Percentiles rank a stretch among this genome's conserved stretches.
phyloP scores from a whole-genome alignment of 768 basidiomycete species.

The Hygrocybe punicea region DNA sequence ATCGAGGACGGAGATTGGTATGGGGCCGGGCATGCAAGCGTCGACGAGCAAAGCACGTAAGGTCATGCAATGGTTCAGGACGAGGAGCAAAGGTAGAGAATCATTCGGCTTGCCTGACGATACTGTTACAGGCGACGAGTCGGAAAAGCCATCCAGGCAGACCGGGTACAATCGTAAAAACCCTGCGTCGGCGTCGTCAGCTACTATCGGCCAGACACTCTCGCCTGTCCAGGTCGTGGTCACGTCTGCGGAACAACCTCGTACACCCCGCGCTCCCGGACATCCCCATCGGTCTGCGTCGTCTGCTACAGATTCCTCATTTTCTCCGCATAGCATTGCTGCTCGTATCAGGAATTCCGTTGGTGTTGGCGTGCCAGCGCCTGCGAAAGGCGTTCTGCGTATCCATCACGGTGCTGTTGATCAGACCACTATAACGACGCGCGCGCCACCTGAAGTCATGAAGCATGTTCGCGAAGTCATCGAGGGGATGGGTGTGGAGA shows the following conservation, averaged over 20 bases:
- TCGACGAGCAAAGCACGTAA: slow-evolving; percentile 87
- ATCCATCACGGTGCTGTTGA: slow-evolving; percentile 93
- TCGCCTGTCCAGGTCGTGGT: slow-evolving; percentile 41
- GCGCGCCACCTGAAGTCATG: slow-evolving; percentile 83
- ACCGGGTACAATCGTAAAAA: slow-evolving; percentile 25
- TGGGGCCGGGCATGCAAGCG: slow-evolving; percentile 49
- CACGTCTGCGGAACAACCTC: slow-evolving; percentile 31
- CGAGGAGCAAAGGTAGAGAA: slow-evolving; percentile 54
- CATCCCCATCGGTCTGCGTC: slow-evolving; percentile 47
- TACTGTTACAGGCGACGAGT: slow-evolving; percentile 10
- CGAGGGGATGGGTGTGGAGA: slow-evolving; percentile 85
- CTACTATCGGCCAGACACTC: slow-evolving; percentile 32
- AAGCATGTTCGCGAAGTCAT: slow-evolving; percentile 77
- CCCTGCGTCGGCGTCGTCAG: slow-evolving; percentile 32
- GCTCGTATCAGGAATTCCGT: slow-evolving; percentile 50
- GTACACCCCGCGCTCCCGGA: slow-evolving; percentile 23
- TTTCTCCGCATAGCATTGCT: slow-evolving; percentile 45
- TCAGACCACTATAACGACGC: slow-evolving; percentile 80
- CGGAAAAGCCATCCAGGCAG: slow-evolving; percentile 21
- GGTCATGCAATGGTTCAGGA: slow-evolving; percentile 99
- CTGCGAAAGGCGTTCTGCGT: slow-evolving; percentile 51
- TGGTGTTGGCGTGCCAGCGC: slow-evolving; percentile 37
- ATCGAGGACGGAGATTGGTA: slow-evolving; percentile 30
- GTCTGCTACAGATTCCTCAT: slow-evolving; percentile 39
- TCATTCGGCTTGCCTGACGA: slow-evolving; percentile 32